Evolutionary conservation across 2,329 filamentous ascomycete genomes (phyloP).

Genomic region (Lecanoromycetidae sp.): DNA sequence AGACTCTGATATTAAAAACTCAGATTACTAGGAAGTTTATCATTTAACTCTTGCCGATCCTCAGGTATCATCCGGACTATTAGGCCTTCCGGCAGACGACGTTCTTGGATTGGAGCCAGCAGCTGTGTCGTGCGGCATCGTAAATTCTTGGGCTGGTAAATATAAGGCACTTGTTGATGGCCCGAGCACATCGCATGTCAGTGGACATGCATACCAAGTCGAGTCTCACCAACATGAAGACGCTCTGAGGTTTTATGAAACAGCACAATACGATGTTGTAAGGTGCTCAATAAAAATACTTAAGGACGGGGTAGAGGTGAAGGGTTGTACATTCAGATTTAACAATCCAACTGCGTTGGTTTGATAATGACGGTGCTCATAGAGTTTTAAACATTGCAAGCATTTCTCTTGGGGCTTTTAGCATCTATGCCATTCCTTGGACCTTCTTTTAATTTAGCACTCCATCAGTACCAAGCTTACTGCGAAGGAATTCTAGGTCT

Average conservation of each 20-base stretch:
- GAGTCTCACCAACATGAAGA: conserved; percentile 25
- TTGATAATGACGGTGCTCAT: too few relatives aligned
- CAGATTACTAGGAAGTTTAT: too few relatives aligned
- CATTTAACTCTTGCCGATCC: too few relatives aligned
- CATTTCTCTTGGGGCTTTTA: too few relatives aligned
- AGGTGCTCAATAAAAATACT: conserved; percentile 25
- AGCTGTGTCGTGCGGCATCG: conserved; percentile 22
- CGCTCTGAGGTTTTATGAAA: conserved; percentile 27
- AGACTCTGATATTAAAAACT: too few relatives aligned
- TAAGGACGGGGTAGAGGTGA: background rate
- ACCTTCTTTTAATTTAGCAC: too few relatives aligned
- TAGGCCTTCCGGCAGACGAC: conserved; percentile 17
- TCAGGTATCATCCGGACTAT: too few relatives aligned
- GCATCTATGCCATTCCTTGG: too few relatives aligned
- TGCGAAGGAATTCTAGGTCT: too few relatives aligned
- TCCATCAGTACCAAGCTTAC: too few relatives aligned
- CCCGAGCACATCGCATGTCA: conserved; percentile 14
- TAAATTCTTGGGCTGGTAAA: conserved; percentile 29
- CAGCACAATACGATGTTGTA: conserved; percentile 30
- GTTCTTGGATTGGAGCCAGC: conserved; percentile 23
- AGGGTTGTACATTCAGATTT: conserved; percentile 24
- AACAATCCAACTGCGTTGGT: too few relatives aligned
- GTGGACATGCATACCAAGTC: conserved; percentile 27
- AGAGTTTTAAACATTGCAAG: too few relatives aligned
- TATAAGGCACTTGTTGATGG: conserved; percentile 31